Evolutionary conservation across 257 asterid genomes (phyloP).

Genomic region (Paraleonurus japonicus): DNA sequence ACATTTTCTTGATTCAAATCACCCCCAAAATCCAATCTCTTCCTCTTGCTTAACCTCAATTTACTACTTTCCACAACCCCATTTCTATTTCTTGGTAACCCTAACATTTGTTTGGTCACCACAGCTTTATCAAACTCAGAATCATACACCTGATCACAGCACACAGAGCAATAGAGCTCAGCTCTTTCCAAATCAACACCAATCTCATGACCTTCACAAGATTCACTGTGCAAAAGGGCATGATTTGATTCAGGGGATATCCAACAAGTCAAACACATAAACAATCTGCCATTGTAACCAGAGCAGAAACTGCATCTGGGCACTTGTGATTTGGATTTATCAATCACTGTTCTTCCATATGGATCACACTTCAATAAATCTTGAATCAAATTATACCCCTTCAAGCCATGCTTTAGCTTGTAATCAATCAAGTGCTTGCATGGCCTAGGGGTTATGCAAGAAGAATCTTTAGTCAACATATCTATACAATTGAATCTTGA

Average conservation of each 20-base stretch:
- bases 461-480: conserved; percentile 50
- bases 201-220: conserved; percentile 53
- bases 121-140: conserved; percentile 57
- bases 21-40: conserved; percentile 58
- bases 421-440: conserved; percentile 68
- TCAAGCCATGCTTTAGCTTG: conserved; percentile 58
- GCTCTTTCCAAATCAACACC: conserved; percentile 59
- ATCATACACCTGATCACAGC: conserved; percentile 75
- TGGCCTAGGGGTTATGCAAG: conserved; percentile 44
- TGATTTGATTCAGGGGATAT: conserved; percentile 46
- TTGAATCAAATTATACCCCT: conserved; percentile 47
- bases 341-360: conserved; percentile 52
- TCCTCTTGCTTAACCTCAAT: conserved; percentile 62
- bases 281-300: conserved; percentile 48
- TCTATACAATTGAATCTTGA: conserved; percentile 30
- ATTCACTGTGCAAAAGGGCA: conserved; percentile 48
- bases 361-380: conserved; percentile 49
- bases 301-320: conserved; percentile 62
- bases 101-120: conserved; percentile 37
- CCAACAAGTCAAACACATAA: conserved; percentile 62
- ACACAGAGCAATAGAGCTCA: conserved; percentile 60
- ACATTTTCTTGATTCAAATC: conserved; percentile 49
- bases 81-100: conserved; percentile 37
- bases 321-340: conserved; percentile 39
- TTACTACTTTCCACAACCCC: conserved; percentile 35